phyloP scores from a whole-genome alignment of 2,329 filamentous ascomycete genomes.

The Alternaria postmessia region DNA sequence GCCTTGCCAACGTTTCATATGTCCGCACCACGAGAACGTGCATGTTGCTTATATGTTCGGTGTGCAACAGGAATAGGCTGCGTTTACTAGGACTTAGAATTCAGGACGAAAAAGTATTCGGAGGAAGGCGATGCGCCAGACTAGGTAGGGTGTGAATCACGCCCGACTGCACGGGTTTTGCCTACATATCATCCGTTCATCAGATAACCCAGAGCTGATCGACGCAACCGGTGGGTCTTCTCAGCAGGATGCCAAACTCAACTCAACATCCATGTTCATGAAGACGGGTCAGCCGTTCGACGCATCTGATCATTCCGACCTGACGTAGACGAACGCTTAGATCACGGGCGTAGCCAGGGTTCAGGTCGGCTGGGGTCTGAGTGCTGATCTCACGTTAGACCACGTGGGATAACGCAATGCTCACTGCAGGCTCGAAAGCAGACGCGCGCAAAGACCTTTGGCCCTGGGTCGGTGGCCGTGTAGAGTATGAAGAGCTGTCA shows the following conservation, averaged over 20 bases:
- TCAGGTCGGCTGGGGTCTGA: background rate
- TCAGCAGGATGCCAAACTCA: background rate
- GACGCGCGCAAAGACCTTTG: background rate
- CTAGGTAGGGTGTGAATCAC: background rate
- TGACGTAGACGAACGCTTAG: background rate
- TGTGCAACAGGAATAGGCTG: background rate
- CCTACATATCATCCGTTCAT: background rate
- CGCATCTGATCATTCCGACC: background rate
- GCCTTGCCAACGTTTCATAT: background rate
- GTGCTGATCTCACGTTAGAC: conserved; percentile 3
- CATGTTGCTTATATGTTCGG: background rate
- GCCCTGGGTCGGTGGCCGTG: background rate
- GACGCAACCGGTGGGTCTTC: background rate
- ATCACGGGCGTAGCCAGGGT: conserved; percentile 1
- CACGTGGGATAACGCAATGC: conserved; percentile 2
- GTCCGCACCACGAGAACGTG: background rate
- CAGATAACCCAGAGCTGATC: background rate
- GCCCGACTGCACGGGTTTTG: background rate
- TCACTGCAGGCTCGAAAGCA: background rate
- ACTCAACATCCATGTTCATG: background rate
- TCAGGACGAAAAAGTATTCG: background rate
- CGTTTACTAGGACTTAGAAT: background rate
- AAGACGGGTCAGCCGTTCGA: background rate
- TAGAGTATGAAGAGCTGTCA: background rate
- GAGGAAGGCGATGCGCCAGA: background rate